Evolutionary conservation across 2,329 filamentous ascomycete genomes (phyloP), one percentile per base, ranked within the genome.

Genomic region (Grosmannia penicillata): DNA sequence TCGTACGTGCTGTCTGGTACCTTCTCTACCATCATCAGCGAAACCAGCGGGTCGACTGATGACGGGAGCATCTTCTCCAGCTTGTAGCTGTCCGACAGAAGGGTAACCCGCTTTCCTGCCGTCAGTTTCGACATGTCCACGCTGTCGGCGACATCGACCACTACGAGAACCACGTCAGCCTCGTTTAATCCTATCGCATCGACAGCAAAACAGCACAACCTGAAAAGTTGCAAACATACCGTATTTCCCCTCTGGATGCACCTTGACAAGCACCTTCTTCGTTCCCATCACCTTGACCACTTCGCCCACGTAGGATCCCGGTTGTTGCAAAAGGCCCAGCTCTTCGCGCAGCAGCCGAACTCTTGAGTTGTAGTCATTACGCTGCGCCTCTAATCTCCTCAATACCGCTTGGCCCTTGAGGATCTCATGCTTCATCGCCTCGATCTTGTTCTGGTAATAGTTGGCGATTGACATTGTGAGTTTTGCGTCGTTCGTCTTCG

Each of bases 271-370:
- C 37, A 98, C 86, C 70, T 98, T 96, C 68, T 98, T 98, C 40
- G 91, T 98, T 56, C 89, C 79, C 91, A 98, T 98, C 42, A 96
- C 91, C 72, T 96, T 98, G 56, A 98, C 91, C n/a, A 98, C 91
- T 64, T 98, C 91, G 43, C 91, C 91, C 25, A 98, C 91, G 56
- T 98, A 98, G 17, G 89, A 96, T 29, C 91, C 91, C 4, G 91
- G 91, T 60, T 98, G 91, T 63, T 98, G 91, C 47, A 98, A 68
- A 53, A 98, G 68, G 38, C 91, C 91, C 18, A 98, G 74, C 68
- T 98, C 91, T 66, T 98, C 91, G 52, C 91, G 75, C 54, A 98
- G 66, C 61, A 98, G 70, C 45, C 91, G 83, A 53, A 98, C 91
- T 57, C 91, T 78, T 43, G 91, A 96, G 69, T 98, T 98, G 73